Evolutionary conservation across 305 asterid species (phyloP).

Genomic region (Fraxinus xanthoxyloides): DNA sequence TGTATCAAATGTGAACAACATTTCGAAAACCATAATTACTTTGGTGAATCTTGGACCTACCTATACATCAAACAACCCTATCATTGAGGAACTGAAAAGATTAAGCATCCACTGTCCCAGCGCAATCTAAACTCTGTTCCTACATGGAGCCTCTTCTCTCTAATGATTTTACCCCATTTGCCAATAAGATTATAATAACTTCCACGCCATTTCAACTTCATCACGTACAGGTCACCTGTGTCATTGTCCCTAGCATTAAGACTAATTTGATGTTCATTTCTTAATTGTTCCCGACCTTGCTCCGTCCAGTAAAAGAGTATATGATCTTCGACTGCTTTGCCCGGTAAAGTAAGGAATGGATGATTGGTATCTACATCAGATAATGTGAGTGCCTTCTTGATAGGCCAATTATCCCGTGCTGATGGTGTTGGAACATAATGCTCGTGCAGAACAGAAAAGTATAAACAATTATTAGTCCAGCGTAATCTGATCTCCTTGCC

Average conservation of each 20-base stretch:
- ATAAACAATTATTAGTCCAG: constrained; percentile 47
- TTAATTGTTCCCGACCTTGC: constrained; percentile 48
- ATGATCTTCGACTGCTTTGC: constrained; percentile 51
- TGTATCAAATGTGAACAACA: not conserved
- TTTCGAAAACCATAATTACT: constrained; percentile 13
- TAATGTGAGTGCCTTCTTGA: constrained; percentile 45
- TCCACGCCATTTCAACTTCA: constrained; percentile 51
- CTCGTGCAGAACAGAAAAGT: constrained; percentile 50
- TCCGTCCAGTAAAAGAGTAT: constrained; percentile 45
- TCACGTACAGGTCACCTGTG: constrained; percentile 43
- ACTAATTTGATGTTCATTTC: constrained; percentile 46
- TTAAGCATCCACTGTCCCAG: constrained; percentile 47
- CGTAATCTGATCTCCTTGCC: constrained; percentile 48
- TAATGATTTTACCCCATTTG: constrained; percentile 51
- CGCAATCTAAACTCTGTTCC: constrained; percentile 46
- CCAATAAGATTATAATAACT: constrained; percentile 55
- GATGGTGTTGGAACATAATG: constrained; percentile 33
- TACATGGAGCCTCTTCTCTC: constrained; percentile 44
- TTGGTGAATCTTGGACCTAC: constrained; percentile 7
- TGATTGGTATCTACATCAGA: constrained; percentile 53
- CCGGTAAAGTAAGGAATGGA: constrained; percentile 55
- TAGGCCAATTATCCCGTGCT: constrained; percentile 43
- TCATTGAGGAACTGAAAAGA: constrained; percentile 45
- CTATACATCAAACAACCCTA: constrained; percentile 14
- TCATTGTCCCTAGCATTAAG: constrained; percentile 50